Conservation (phyloP, 192 early-diverging fungal species). For the Podila horticola region DNA sequence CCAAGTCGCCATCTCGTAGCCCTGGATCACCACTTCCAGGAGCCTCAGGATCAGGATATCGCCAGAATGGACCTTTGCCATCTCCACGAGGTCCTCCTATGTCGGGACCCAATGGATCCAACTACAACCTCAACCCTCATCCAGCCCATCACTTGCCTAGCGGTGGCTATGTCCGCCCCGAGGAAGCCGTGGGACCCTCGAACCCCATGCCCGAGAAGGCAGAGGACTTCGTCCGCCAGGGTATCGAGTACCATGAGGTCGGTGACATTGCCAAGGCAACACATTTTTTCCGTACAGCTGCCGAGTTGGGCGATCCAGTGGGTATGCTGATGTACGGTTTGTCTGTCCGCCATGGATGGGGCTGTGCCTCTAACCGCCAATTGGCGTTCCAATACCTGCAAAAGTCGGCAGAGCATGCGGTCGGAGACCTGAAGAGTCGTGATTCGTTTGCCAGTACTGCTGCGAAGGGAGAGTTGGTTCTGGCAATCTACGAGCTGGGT, state of each 20-base stretch:
- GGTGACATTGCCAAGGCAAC: slow-evolving; percentile 79
- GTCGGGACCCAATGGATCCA: not conserved
- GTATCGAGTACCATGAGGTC: slow-evolving; percentile 74
- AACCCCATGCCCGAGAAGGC: slow-evolving; percentile 51
- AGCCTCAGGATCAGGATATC: slow-evolving; percentile 1
- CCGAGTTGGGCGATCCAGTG: slow-evolving; percentile 68
- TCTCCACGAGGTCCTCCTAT: not conserved
- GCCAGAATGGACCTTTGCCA: not conserved
- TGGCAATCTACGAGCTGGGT: slow-evolving; percentile 85
- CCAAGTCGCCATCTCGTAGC: not conserved
- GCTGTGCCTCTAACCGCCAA: slow-evolving; percentile 72
- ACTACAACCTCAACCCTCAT: slow-evolving; percentile 22
- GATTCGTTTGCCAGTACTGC: slow-evolving; percentile 64
- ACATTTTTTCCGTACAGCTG: slow-evolving; percentile 74
- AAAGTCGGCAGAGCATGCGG: slow-evolving; percentile 73
- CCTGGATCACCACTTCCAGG: not conserved
- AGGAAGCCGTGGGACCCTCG: slow-evolving; percentile 45
- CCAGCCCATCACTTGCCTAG: slow-evolving; percentile 39
- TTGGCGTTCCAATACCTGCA: slow-evolving; percentile 77
- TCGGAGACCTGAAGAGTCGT: slow-evolving; percentile 67
- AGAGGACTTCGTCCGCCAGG: slow-evolving; percentile 73
- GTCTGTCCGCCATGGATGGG: slow-evolving; percentile 83
- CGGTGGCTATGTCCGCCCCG: slow-evolving; percentile 39
- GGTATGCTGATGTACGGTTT: slow-evolving; percentile 81
- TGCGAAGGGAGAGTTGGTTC: slow-evolving; percentile 72